A percentile compares a stretch with the other conserved stretches of the same genome.
phyloP scores from a whole-genome alignment of 495 filamentous ascomycete genomes.

The Penicillium paradoxum region DNA sequence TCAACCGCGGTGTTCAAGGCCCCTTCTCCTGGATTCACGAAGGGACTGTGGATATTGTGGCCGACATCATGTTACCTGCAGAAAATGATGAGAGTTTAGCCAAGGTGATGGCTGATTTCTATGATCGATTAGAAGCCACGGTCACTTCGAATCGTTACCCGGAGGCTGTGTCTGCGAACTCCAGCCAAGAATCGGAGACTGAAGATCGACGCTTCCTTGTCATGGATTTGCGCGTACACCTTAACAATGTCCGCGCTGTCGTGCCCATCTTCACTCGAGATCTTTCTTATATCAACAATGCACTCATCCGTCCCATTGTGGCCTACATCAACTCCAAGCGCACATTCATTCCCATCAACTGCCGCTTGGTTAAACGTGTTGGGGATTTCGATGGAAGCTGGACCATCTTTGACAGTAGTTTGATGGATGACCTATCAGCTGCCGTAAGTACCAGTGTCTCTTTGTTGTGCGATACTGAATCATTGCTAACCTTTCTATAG shows the following conservation, averaged over 20 bases:
- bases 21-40: slow-evolving; percentile 98
- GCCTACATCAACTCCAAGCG: slow-evolving; percentile 93
- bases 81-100: slow-evolving; percentile 82
- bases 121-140: slow-evolving; percentile 88
- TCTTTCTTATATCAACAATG: slow-evolving; percentile 92
- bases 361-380: slow-evolving; percentile 82
- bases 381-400: slow-evolving; percentile 93
- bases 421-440: slow-evolving; percentile 93
- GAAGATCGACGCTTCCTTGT: slow-evolving; percentile 68
- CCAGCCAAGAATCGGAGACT: slow-evolving; percentile 11
- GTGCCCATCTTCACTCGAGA: slow-evolving; percentile 89
- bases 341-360: slow-evolving; percentile 92
- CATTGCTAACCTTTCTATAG: slow-evolving; percentile 30
- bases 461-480: neutral
- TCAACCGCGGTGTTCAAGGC: slow-evolving; percentile 89
- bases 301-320: slow-evolving; percentile 92
- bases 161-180: slow-evolving; percentile 13
- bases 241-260: slow-evolving; percentile 86
- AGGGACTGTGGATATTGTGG: slow-evolving; percentile 92
- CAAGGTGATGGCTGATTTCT: slow-evolving; percentile 90
- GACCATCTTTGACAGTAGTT: slow-evolving; percentile 88
- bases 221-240: slow-evolving; percentile 83
- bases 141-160: slow-evolving; percentile 65
- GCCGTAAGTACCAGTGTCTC: slow-evolving; percentile 56
- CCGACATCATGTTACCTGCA: slow-evolving; percentile 86